Evolutionary conservation across 1,284 basidiomycete species (phyloP).

Genomic region (Athelia sp.): DNA sequence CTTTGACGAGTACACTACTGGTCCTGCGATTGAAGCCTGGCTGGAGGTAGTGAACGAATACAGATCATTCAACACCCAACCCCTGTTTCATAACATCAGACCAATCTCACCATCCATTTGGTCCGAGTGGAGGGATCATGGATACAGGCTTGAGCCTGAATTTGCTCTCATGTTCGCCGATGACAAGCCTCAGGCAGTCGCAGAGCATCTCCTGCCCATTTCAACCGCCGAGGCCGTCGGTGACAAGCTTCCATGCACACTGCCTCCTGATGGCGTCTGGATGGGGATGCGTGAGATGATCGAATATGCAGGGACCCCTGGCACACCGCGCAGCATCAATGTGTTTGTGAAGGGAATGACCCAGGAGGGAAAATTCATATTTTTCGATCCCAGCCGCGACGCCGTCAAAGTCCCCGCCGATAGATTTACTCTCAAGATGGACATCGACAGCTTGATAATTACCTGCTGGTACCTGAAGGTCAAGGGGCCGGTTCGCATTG

Average conservation of each 20-base stretch:
- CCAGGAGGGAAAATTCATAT: neutral
- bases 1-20: too few relatives aligned
- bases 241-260: too few relatives aligned
- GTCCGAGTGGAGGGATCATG: neutral
- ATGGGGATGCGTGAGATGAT: conserved; percentile 11
- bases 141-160: neutral
- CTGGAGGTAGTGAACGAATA: too few relatives aligned
- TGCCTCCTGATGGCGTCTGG: neutral
- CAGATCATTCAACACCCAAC: neutral
- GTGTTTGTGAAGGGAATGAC: conserved; percentile 3
- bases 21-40: too few relatives aligned
- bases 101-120: neutral
- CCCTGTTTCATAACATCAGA: neutral
- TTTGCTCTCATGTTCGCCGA: neutral
- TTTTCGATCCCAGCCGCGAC: conserved; percentile 6
- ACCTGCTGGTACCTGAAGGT: conserved; percentile 1
- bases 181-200: neutral
- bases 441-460: conserved; percentile 16
- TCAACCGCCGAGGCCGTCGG: neutral
- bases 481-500: conserved; percentile 2
- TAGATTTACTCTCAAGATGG: conserved; percentile 3
- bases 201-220: neutral
- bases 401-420: neutral
- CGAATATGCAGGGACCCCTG: neutral
- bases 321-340: conserved; percentile 1